Base-by-base conservation (phyloP, 805 yeast species). In the Saturnispora diversa region DNA sequence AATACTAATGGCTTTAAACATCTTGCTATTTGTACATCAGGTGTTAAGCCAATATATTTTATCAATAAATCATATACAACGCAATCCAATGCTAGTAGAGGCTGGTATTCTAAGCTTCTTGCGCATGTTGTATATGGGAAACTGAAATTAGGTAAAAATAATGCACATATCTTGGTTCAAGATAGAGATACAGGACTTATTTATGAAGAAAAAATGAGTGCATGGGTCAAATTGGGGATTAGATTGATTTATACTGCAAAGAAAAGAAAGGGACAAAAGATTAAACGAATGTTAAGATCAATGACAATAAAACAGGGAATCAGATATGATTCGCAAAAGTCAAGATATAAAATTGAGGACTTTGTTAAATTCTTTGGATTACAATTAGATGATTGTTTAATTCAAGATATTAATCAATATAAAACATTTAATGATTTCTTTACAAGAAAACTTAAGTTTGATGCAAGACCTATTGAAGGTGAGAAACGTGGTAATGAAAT, bases 121-220 rank as follows among this genome's bases (percentile, higher is more conserved):
- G 81, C 87, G 37, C 88, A 86, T 54, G 64, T 92, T 35, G 84
- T 92, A 0, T 87, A 85, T 55, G 98, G 98, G 0, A 82, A 82
- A 51, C 82, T 87, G 56, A 77, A 78, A 36, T 62, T 90, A 27
- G 97, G 97, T 2, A 78, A 80, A 19, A 85, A 90, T 55, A 86
- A 94, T 35, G 98, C 97, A 8, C 90, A 90, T 54, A 90, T 92
- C 23, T 65, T 92, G 37, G 97, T 90, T 2, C 97, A 92, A 58
- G 97, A 92, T 57, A 69, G 98, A 45, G 67, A 72, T 13, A 80
- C 96, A 0, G 98, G 98, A 0, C 72, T 84, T 34, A 76, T 90
- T n/a, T 60, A 83, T 54, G 97, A 90, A 56, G 98, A 90, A 53
- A 86, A 86, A 52, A 90, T 92, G 84, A 80, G 88, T 43, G 75